Evolutionary conservation across 768 basidiomycete species (phyloP).

Genomic region (Collybia sordida): DNA sequence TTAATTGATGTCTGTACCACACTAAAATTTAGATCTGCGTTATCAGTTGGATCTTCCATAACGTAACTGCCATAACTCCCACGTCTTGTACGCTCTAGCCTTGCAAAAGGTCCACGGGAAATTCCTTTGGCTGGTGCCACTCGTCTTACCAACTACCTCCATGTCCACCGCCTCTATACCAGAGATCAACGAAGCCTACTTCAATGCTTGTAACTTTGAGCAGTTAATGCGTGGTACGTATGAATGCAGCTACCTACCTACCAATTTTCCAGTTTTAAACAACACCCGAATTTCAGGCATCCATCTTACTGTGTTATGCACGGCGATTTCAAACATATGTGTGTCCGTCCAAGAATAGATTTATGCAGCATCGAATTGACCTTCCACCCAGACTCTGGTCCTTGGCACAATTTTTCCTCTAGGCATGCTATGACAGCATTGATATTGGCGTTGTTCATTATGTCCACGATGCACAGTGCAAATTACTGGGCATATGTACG

Average conservation of each 20-base stretch:
- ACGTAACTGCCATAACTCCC: too few relatives aligned
- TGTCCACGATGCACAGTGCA: conserved; percentile 16
- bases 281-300: conserved; percentile 4
- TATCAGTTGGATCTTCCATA: too few relatives aligned
- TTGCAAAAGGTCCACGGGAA: too few relatives aligned
- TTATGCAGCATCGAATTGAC: neutral
- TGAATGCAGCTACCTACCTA: neutral
- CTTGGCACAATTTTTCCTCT: conserved; percentile 8
- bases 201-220: conserved; percentile 17
- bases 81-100: too few relatives aligned
- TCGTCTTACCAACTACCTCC: too few relatives aligned
- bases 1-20: too few relatives aligned
- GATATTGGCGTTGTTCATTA: conserved; percentile 12
- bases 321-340: conserved; percentile 15
- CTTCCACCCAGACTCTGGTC: conserved; percentile 9
- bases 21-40: too few relatives aligned
- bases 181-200: conserved; percentile 16
- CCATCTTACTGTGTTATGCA: conserved; percentile 11
- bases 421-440: conserved; percentile 13
- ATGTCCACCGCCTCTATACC: neutral
- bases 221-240: conserved; percentile 15
- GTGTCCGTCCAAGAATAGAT: neutral
- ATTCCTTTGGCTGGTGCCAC: too few relatives aligned
- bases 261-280: too few relatives aligned
- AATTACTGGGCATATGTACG: conserved; percentile 15